A percentile compares a stretch with the other conserved stretches of the same genome.
phyloP scores from a whole-genome alignment of 2,329 filamentous ascomycete genomes.

The Aquanectria penicillioides region DNA sequence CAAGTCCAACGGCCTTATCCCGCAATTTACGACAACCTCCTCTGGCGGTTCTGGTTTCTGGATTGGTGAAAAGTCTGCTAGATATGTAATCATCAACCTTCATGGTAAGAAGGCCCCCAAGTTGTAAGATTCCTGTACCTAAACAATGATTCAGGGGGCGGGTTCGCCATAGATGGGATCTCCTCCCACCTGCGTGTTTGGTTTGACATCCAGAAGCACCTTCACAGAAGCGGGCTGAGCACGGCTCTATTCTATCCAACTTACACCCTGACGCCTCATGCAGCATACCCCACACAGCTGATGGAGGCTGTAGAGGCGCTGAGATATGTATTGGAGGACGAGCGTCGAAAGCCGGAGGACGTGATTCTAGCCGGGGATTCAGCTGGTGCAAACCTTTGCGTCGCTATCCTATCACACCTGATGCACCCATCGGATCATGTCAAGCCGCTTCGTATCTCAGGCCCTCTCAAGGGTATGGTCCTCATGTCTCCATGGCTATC shows the following conservation, averaged over 20 bases:
- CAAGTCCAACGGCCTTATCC: background rate
- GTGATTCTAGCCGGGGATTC: conserved; percentile 1
- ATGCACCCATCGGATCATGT: background rate
- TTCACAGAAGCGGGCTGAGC: background rate
- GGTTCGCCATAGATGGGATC: background rate
- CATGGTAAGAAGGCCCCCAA: background rate
- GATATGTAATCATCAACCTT: background rate
- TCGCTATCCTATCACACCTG: background rate
- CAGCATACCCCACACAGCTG: background rate
- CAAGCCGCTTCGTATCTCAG: background rate
- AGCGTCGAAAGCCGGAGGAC: background rate
- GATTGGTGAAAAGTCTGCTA: background rate
- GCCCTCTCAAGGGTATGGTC: background rate
- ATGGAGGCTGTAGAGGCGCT: background rate
- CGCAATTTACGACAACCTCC: background rate
- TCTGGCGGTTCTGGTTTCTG: background rate
- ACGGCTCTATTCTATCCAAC: background rate
- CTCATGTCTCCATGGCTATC: background rate
- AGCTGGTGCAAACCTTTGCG: background rate
- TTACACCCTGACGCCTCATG: background rate
- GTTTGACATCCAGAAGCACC: background rate
- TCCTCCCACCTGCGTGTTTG: background rate
- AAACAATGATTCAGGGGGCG: background rate
- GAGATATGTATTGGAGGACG: background rate
- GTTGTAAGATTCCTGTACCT: background rate